These are phyloP conservation scores for Hyaloscypha variabilis DNA, from an alignment of 495 filamentous ascomycete genomes.

Conservation along the genomic window DNA sequence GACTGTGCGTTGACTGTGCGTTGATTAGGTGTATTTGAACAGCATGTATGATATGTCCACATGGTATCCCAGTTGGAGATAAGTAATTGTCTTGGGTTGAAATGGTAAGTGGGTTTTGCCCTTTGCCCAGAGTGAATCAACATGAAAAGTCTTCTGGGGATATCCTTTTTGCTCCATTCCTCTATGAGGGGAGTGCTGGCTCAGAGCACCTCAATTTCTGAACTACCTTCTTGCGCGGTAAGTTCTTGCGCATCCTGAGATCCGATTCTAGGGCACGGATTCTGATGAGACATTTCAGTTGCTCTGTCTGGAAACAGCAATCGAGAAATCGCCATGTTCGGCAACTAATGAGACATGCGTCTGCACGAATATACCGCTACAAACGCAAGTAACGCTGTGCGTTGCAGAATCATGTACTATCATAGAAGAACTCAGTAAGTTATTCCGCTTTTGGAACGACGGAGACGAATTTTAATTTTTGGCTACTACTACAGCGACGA, in stretches of 20 bases:
- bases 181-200: slow-evolving; percentile 3
- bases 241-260: slow-evolving; percentile 1
- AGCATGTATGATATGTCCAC: slow-evolving; percentile 5
- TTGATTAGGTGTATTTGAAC: too few species aligned
- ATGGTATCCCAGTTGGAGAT: slow-evolving; percentile 8
- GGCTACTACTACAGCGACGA: slow-evolving; percentile 6
- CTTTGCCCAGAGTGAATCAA: slow-evolving; percentile 1
- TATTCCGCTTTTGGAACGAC: not conserved
- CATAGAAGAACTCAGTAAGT: slow-evolving; percentile 36
- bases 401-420: slow-evolving; percentile 35
- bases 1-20: not conserved
- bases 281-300: slow-evolving; percentile 16
- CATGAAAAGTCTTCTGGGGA: not conserved
- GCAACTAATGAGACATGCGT: slow-evolving; percentile 37
- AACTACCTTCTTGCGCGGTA: slow-evolving; percentile 22
- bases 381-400: slow-evolving; percentile 33
- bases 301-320: slow-evolving; percentile 27
- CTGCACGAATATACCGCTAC: slow-evolving; percentile 34
- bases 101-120: not conserved
- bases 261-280: not conserved
- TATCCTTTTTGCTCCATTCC: slow-evolving; percentile 4
- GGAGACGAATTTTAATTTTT: slow-evolving; percentile 3
- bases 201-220: slow-evolving; percentile 9
- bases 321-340: slow-evolving; percentile 34
- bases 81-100: slow-evolving; percentile 2